phyloP scores from a whole-genome alignment of 306 rosid genomes.

The Vachellia pachyceras region DNA sequence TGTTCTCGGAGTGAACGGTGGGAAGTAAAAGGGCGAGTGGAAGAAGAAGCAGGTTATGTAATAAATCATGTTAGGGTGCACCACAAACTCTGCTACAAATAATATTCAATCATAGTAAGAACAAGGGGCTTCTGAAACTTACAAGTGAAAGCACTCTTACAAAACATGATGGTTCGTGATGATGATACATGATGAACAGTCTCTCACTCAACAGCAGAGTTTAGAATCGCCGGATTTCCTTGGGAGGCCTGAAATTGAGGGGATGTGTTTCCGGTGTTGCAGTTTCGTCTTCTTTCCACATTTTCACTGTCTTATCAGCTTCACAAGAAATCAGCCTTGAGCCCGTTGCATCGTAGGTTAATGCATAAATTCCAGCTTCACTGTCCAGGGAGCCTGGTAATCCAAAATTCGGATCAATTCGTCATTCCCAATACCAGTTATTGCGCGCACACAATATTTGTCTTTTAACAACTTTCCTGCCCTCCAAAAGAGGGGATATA shows the following conservation, averaged over 20 bases:
- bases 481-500: not conserved
- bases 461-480: not conserved
- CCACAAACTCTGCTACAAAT: too few species aligned
- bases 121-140: not conserved
- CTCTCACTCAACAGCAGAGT: not conserved
- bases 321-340: slow-evolving; percentile 86
- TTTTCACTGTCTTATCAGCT: slow-evolving; percentile 95
- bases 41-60: not conserved
- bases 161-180: not conserved
- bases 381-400: slow-evolving; percentile 89
- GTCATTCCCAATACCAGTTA: not conserved
- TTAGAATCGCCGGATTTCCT: slow-evolving; percentile 88
- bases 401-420: not conserved
- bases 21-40: not conserved
- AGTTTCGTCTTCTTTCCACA: slow-evolving; percentile 97
- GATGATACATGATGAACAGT: not conserved
- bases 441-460: not conserved
- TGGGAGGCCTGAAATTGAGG: slow-evolving; percentile 87
- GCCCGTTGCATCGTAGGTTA: slow-evolving; percentile 78
- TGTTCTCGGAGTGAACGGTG: not conserved
- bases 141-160: not conserved
- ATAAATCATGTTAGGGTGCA: not conserved
- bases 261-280: slow-evolving; percentile 96
- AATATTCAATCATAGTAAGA: not conserved
- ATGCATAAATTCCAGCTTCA: slow-evolving; percentile 95